Base-by-base conservation (phyloP, 2,329 filamentous ascomycete species). In the Raffaelea arxii region DNA sequence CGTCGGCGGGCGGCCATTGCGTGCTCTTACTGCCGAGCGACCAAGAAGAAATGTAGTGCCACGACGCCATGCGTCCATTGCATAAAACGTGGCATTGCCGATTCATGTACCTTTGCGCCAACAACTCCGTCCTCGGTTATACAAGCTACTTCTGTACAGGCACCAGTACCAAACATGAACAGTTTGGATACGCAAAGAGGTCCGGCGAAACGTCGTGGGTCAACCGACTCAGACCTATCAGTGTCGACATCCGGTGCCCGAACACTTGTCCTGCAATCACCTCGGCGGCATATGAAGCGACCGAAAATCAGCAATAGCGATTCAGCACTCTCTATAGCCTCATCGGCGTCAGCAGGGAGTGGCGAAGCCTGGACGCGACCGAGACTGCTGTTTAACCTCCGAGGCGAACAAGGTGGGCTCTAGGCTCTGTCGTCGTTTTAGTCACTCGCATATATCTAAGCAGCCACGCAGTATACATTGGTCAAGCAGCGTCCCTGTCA, bases 401-500 rank as follows among this genome's bases (percentile, higher is more conserved):
- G 41, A 2, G 44, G 37, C 5, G 46, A 47, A 25, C 45, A 44
- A 25, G 46, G 46, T 48, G 18, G n/a, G 23, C 14, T 2, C 4
- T 9, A 4, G 18, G 7, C 25, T 12, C 3, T n/a, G n/a, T n/a
- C n/a, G 14, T 35, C 10, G 14, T 6, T 23, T n/a, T 16, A 12
- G 10, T n/a, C 32, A 4, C 22, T 38, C 23, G 25, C 23, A 43
- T 25, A 22, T 7, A 4, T 18, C 27, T 24, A 10, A 37, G 24
- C 25, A 7, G 27, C 7, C 6, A 41, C 1, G n/a, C 12, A 45
- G 48, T 53, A 6, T 50, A 32, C n/a, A 46, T 53, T 22, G 51
- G 51, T 19, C 46, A 50, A 39, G 49, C 48, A 9, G 51, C 51
- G 3, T 48, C 51, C 4, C 47, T 53, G 16, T 53, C 51, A 2